Conservation (phyloP, 192 early-diverging fungal species). For the Thoreauomyces humboldtii region DNA sequence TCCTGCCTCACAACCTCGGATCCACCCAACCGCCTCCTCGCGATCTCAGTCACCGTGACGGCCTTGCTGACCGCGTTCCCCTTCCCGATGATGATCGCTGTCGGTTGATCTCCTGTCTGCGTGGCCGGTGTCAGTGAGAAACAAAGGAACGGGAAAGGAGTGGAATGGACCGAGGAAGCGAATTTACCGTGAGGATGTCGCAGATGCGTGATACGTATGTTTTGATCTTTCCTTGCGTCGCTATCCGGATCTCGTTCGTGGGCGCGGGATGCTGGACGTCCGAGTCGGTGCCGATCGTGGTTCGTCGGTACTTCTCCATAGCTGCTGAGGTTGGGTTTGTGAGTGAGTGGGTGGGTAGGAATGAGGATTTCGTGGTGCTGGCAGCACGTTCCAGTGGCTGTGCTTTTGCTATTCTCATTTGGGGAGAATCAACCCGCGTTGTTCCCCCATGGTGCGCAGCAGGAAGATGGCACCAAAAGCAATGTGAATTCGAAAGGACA, state of each 20-base stretch:
- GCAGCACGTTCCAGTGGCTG: too few species aligned
- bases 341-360: too few species aligned
- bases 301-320: constrained; percentile 30
- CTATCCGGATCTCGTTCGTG: constrained; percentile 18
- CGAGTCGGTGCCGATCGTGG: constrained; percentile 7
- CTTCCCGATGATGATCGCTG: constrained; percentile 37
- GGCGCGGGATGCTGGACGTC: too few species aligned
- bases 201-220: background rate
- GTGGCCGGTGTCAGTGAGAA: background rate
- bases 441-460: too few species aligned
- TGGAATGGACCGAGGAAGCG: background rate
- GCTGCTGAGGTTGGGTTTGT: too few species aligned
- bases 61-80: constrained; percentile 61
- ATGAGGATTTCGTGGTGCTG: too few species aligned
- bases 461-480: too few species aligned
- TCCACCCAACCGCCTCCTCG: constrained; percentile 53
- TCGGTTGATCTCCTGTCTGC: background rate
- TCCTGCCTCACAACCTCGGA: constrained; percentile 34
- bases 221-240: constrained; percentile 9
- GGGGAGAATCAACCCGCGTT: too few species aligned
- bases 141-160: background rate
- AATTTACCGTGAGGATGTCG: constrained; percentile 11
- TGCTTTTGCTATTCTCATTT: too few species aligned
- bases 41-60: constrained; percentile 64
- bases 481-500: too few species aligned